Evolutionary conservation across 805 yeast species (phyloP).

Genomic region (Soucietia sequanensis): DNA sequence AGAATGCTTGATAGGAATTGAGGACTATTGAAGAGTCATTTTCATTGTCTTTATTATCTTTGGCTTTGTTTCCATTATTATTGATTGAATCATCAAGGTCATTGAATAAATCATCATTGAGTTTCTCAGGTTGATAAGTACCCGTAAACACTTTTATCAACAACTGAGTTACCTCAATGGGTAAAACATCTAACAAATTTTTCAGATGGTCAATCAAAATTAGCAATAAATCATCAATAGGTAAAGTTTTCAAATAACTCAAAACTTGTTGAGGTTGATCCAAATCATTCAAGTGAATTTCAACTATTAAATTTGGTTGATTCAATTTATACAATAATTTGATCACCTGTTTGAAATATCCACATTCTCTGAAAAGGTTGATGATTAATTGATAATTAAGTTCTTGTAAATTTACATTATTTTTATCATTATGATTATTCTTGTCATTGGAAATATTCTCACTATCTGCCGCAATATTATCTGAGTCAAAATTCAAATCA

Average conservation of each 20-base stretch:
- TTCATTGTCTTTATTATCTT: conserved; percentile 9
- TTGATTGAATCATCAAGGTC: conserved; percentile 4
- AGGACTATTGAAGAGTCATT: conserved; percentile 21
- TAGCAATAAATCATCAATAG: conserved; percentile 74
- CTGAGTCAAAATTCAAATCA: conserved; percentile 26
- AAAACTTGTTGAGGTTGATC: conserved; percentile 59
- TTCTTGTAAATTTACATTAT: conserved; percentile 22
- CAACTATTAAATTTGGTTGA: conserved; percentile 73
- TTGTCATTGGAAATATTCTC: conserved; percentile 2
- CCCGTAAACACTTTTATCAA: conserved; percentile 90
- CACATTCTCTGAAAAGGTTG: conserved; percentile 69
- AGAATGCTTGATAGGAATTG: conserved; percentile 31
- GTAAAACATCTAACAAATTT: conserved; percentile 59
- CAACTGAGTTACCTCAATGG: conserved; percentile 78
- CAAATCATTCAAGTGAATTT: conserved; percentile 66
- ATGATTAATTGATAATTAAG: conserved; percentile 71
- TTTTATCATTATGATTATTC: neutral
- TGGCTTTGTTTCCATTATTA: conserved; percentile 5
- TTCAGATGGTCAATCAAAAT: conserved; percentile 69
- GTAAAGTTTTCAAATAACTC: conserved; percentile 62
- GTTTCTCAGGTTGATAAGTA: conserved; percentile 51
- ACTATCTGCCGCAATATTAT: no score
- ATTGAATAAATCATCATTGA: conserved; percentile 3
- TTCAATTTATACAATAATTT: conserved; percentile 66
- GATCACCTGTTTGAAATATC: conserved; percentile 65